phyloP scores from a whole-genome alignment of 352 stramenopile species.

The Achlya hypogyna region DNA sequence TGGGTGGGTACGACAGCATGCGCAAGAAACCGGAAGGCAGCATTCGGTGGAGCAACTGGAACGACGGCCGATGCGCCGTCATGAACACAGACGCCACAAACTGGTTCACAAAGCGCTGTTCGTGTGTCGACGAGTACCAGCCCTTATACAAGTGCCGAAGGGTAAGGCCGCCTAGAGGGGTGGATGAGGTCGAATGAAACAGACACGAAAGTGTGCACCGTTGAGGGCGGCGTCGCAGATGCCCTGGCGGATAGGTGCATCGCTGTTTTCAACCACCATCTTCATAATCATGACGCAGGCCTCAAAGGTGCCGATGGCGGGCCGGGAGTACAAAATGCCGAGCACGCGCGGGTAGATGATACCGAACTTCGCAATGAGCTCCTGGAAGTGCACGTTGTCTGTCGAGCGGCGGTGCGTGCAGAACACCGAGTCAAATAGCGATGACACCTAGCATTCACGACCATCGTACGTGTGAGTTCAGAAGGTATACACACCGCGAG shows the following conservation, averaged over 20 bases:
- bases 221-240: constrained; percentile 71
- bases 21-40: constrained; percentile 66
- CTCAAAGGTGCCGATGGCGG: constrained; percentile 48
- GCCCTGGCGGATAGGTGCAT: constrained; percentile 39
- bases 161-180: background rate
- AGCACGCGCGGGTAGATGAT: constrained; percentile 24
- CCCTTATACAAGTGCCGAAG: constrained; percentile 38
- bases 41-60: constrained; percentile 51
- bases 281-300: constrained; percentile 55
- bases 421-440: constrained; percentile 30
- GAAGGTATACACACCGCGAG: no score
- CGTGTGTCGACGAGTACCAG: constrained; percentile 51
- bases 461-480: no score
- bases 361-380: constrained; percentile 38
- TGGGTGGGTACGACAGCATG: constrained; percentile 51
- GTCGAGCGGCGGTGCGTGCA: constrained; percentile 54
- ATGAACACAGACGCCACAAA: constrained; percentile 71
- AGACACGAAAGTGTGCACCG: constrained; percentile 25
- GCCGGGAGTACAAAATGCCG: constrained; percentile 38
- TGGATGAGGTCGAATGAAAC: background rate
- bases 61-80: constrained; percentile 60
- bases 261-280: constrained; percentile 57
- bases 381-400: constrained; percentile 68
- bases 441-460: no score
- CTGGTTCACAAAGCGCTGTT: constrained; percentile 57